phyloP scores from a whole-genome alignment of 345 rosid genomes.

The Microcos paniculata region DNA sequence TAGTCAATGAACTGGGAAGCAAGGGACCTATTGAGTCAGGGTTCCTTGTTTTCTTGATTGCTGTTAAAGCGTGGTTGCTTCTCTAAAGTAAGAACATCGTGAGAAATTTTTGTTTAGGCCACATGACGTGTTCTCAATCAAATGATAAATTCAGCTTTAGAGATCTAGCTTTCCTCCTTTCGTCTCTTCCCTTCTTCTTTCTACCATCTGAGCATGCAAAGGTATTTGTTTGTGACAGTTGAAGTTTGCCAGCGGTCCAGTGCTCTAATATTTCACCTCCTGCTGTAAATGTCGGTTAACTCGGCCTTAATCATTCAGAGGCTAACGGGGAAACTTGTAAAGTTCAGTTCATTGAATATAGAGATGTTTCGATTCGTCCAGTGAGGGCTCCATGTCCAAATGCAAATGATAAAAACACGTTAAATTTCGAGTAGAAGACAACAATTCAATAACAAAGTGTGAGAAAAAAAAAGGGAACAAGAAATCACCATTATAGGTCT shows the following conservation, averaged over 20 bases:
- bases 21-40: background rate
- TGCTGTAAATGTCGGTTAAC: background rate
- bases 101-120: background rate
- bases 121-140: background rate
- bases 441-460: constrained; percentile 1
- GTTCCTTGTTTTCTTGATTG: background rate
- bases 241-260: background rate
- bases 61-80: background rate
- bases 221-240: background rate
- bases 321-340: background rate
- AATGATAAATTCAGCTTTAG: background rate
- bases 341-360: background rate
- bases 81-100: background rate
- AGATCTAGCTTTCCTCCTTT: background rate
- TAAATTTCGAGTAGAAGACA: background rate
- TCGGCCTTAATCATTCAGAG: background rate
- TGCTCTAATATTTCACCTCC: background rate
- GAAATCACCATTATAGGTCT: background rate
- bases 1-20: constrained; percentile 21
- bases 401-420: background rate
- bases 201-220: background rate
- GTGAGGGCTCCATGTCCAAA: background rate
- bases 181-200: background rate
- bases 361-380: background rate
- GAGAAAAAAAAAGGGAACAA: no score